These are phyloP conservation scores for Drosera capensis DNA, from an alignment of 148 eudicot species.

Conservation along the genomic window DNA sequence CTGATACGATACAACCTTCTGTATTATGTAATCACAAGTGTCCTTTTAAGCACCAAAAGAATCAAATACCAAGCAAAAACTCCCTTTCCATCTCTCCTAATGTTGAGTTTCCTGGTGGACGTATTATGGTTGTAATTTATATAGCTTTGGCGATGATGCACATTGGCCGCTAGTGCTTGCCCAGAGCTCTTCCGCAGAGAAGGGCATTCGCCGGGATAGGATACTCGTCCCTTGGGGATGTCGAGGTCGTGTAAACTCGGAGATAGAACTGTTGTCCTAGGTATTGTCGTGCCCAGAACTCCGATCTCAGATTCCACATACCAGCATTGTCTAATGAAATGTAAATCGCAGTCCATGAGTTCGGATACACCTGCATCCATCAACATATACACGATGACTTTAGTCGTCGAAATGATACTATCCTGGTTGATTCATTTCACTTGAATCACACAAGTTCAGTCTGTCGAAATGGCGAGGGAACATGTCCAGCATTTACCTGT, in stretches of 20 bases:
- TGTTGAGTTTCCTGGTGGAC: no score
- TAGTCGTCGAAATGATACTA: no score
- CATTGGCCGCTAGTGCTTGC: conserved; percentile 13
- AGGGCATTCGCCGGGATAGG: conserved; percentile 26
- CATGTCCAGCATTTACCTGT: conserved; percentile 31
- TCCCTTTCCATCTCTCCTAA: no score
- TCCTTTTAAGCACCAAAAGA: no score
- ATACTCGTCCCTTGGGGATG: conserved; percentile 21
- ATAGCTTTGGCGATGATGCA: neutral
- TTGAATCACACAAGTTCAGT: neutral
- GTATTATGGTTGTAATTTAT: no score
- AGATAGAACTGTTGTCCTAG: conserved; percentile 26
- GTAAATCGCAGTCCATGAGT: conserved; percentile 12
- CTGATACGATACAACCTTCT: no score
- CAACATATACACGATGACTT: neutral
- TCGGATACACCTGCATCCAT: conserved; percentile 23
- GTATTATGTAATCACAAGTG: no score
- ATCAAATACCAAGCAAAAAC: neutral
- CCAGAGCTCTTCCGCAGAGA: conserved; percentile 23
- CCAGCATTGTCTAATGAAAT: conserved; percentile 23
- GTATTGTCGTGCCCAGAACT: conserved; percentile 29
- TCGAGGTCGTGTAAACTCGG: conserved; percentile 15
- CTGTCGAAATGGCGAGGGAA: neutral
- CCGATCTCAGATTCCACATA: conserved; percentile 29
- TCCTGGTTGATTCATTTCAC: neutral